Percentiles rank a stretch among this genome's conserved stretches.
phyloP scores from a whole-genome alignment of 2,329 filamentous ascomycete genomes.

The Rhinocladiella mackenziei region DNA sequence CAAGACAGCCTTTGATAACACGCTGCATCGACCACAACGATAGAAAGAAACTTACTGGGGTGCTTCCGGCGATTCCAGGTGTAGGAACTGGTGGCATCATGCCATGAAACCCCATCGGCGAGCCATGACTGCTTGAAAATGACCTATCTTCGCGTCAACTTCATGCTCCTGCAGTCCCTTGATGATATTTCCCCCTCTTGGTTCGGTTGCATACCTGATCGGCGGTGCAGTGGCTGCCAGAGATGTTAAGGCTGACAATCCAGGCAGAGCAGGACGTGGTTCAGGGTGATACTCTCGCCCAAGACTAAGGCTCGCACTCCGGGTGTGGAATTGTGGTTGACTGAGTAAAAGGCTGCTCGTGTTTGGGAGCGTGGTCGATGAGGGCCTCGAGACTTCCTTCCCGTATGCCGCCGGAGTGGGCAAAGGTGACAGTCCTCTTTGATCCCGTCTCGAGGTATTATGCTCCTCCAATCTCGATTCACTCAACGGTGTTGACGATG shows the following conservation, averaged over 20 bases:
- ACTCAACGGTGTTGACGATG: slow-evolving; percentile 44
- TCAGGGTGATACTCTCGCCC: slow-evolving; percentile 24
- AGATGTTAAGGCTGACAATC: slow-evolving; percentile 57
- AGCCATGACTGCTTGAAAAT: slow-evolving; percentile 61
- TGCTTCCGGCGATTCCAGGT: slow-evolving; percentile 30
- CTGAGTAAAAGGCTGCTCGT: slow-evolving; percentile 36
- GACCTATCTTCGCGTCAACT: slow-evolving; percentile 29
- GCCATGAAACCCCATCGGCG: slow-evolving; percentile 49
- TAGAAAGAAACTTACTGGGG: slow-evolving; percentile 39
- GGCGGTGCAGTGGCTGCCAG: slow-evolving; percentile 51
- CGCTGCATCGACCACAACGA: slow-evolving; percentile 17
- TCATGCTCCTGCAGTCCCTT: background rate
- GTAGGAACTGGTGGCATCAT: slow-evolving; percentile 26
- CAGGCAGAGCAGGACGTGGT: slow-evolving; percentile 46
- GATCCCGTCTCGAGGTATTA: slow-evolving; percentile 40
- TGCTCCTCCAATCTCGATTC: slow-evolving; percentile 44
- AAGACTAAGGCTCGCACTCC: slow-evolving; percentile 40
- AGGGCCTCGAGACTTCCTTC: slow-evolving; percentile 51
- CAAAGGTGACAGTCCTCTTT: slow-evolving; percentile 45
- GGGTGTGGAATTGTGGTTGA: slow-evolving; percentile 37
- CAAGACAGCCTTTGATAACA: too few species aligned
- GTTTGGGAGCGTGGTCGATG: slow-evolving; percentile 50
- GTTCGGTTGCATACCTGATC: slow-evolving; percentile 44
- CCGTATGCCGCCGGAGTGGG: slow-evolving; percentile 42
- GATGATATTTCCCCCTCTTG: slow-evolving; percentile 25